These are phyloP conservation scores for Pseudogymnoascus destructans DNA, from an alignment of 2,329 filamentous ascomycete genomes.

Conservation along the genomic window DNA sequence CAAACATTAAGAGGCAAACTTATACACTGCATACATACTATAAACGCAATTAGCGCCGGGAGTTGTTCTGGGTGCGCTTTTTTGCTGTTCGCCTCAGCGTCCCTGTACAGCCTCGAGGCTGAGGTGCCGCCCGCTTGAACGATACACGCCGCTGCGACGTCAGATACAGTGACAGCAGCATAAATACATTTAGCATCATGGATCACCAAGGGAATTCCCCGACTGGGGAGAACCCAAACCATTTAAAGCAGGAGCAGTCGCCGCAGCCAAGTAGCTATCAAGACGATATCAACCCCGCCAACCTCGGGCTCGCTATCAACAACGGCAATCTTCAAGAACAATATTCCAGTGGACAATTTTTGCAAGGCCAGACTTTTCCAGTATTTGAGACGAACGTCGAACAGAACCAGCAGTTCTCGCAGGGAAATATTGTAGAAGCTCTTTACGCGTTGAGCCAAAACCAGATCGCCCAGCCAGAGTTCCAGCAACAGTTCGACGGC, in stretches of 20 bases:
- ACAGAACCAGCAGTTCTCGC: conserved; percentile 27
- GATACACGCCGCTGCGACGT: neutral
- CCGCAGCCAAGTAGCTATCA: conserved; percentile 1
- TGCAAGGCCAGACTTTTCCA: conserved; percentile 30
- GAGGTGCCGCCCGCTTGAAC: neutral
- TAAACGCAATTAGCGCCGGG: conserved; percentile 1
- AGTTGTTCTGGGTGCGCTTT: neutral
- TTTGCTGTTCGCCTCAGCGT: neutral
- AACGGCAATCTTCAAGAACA: neutral
- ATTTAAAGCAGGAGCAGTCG: neutral
- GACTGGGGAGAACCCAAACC: neutral
- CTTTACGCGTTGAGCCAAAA: conserved; percentile 19
- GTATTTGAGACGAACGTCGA: conserved; percentile 29
- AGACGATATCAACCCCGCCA: conserved; percentile 6
- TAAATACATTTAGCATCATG: conserved; percentile 1
- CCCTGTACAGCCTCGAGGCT: neutral
- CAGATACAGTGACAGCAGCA: neutral
- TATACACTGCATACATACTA: neutral
- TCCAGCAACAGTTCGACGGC: conserved; percentile 26
- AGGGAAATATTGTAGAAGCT: conserved; percentile 19
- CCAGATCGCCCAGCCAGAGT: conserved; percentile 17
- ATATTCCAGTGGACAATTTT: conserved; percentile 28
- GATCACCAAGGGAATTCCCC: conserved; percentile 3
- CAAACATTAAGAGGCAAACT: neutral
- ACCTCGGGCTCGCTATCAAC: conserved; percentile 2